Percentiles rank a stretch among this genome's conserved stretches.
Conservation (phyloP, 2,329 filamentous ascomycete genomes). For the Arachnomyces sp. region DNA sequence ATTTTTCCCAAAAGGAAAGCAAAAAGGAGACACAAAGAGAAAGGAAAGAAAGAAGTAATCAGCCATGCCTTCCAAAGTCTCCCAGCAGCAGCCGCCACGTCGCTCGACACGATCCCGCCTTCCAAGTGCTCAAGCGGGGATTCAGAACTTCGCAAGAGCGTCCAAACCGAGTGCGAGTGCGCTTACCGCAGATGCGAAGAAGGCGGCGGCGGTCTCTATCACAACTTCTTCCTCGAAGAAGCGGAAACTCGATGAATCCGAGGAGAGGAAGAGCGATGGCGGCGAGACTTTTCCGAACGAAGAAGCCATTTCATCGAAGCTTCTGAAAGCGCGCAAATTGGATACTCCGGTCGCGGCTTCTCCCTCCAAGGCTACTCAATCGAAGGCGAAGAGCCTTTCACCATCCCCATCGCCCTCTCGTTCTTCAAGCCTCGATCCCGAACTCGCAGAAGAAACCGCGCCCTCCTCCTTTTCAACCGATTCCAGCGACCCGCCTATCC, state of each 20-base stretch:
- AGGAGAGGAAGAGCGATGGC: slow-evolving; percentile 25
- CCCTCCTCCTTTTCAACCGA: no score
- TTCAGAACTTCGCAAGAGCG: slow-evolving; percentile 38
- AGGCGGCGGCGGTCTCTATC: slow-evolving; percentile 19
- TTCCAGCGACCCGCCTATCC: slow-evolving; percentile 2
- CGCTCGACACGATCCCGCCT: slow-evolving; percentile 22
- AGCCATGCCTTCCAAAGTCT: slow-evolving; percentile 5
- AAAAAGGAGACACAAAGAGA: not conserved
- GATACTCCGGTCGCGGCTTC: no score
- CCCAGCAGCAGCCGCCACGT: slow-evolving; percentile 20
- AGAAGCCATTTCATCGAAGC: slow-evolving; percentile 25
- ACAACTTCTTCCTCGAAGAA: slow-evolving; percentile 33
- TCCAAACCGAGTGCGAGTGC: slow-evolving; percentile 32
- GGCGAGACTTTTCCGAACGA: slow-evolving; percentile 6
- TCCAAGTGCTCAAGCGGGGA: slow-evolving; percentile 31
- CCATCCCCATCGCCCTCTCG: no score
- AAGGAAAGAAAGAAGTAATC: slow-evolving; percentile 19
- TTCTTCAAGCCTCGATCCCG: no score
- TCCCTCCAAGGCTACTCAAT: no score
- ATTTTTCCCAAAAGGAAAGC: slow-evolving; percentile 1
- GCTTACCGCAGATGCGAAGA: slow-evolving; percentile 25
- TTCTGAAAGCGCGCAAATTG: slow-evolving; percentile 12
- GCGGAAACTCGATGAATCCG: slow-evolving; percentile 29
- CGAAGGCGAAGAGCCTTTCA: no score
- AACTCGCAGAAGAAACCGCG: no score